Evolutionary conservation across 257 asterid genomes (phyloP), one percentile per base, ranked within the genome.

Genomic region (Solanum lycopersicoides): DNA sequence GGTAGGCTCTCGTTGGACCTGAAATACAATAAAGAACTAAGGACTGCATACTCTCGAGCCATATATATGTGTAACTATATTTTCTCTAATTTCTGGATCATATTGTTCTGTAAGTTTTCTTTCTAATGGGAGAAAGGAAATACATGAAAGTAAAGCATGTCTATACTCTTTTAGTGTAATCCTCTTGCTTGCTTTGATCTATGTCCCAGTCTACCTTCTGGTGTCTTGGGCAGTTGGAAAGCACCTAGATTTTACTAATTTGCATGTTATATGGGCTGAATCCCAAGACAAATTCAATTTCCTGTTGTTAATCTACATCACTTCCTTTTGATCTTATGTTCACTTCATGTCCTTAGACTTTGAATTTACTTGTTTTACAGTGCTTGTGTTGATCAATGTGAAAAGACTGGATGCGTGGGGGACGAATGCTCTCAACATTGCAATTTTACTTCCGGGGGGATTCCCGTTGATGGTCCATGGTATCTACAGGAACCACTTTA

Each of bases 401-500:
- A 94, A 95, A 92, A 95, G 92, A 96, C 95, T 88, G 98, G 98
- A 86, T 95, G 99, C 63, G 97, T 93, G 88, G 98, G 94, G 90
- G 87, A 87, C 71, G 89, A 90, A 87, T 96, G 98, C 91, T 96
- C 95, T 89, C 95, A 95, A 86, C 96, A 95, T 88, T 96, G 98
- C 89, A 95, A 91, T 89, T 96, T 96, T 91, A 92, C 93, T 87
- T 90, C 96, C 9, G 92, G 87, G 86, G 98, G 92, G 32, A 87
- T 90, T 75, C 88, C 91, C 87, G 76, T 87, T 88, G 97, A 91
- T 86, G 98, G 94, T 65, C 98, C 97, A 83, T 96, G 99, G 98
- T 94, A 95, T 93, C 93, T 94, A 86, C 98, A 96, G 92, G 97
- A 96, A 92, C 99, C 99, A 89, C 96, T 96, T 88, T 95, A 94